Base-by-base conservation (phyloP, 78 protist genomes). In the Reticulomyxa filosa region DNA sequence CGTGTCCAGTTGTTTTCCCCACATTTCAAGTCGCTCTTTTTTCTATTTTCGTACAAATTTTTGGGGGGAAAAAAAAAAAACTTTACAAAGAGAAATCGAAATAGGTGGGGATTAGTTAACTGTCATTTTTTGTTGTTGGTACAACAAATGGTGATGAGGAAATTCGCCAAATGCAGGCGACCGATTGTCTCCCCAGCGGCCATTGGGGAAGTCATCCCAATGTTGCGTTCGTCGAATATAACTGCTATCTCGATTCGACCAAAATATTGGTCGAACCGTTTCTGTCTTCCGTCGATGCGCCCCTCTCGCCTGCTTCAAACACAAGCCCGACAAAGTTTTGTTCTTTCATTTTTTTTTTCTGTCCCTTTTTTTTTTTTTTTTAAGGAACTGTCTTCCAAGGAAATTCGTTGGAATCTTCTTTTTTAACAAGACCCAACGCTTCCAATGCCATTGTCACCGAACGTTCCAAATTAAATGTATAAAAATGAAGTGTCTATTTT, bases 131-230 rank as follows among this genome's bases (percentile, higher is more conserved):
- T n/a, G n/a, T n/a, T n/a, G n/a, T n/a, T n/a, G n/a, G 4, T 38
- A 11, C 26, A 17, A 20, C 37, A 82, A 61, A 71, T 85, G 87
- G 74, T 82, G 78, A 46, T 80, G 83, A 33, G 52, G 25, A 34
- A 80, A 70, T 10, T 86, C 96, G 53, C 93, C 96, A 61, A 67
- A 90, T 2, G 89, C 93, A 2, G 96, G 94, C 13, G 85, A n/a
- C n/a, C n/a, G n/a, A n/a, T 34, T 67, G 75, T 80, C 29, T 85
- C 88, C 87, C 89, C 78, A 30, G 0, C 88, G 70, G 0, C 90
- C 92, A 78, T 92, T 91, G 36, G 97, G 97, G 57, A 79, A 88
- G 32, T 92, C 93, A 65, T 88, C 97, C 94, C 97, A 87, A 8
- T 36, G 46, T 0, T 50, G 39, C 10, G 95, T 89, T 34, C 92